Evolutionary conservation across 768 basidiomycete species (phyloP), one percentile per base, ranked within the genome.

Genomic region (Leccinum truebloodii): DNA sequence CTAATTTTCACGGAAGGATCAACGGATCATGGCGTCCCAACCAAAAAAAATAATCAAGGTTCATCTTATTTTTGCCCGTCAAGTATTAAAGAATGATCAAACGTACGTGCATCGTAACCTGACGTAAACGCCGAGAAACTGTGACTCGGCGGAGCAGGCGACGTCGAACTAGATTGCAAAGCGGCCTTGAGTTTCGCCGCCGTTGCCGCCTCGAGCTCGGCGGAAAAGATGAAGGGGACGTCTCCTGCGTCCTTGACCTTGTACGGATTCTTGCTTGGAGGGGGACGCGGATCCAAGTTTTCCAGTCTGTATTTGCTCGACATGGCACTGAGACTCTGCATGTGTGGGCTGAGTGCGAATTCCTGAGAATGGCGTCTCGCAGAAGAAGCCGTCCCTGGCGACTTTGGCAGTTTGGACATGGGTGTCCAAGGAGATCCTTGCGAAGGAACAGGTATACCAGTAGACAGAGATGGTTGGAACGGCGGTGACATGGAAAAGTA

Each of bases 161-260:
- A 52, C 0, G 66, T 63, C 3, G 62, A 30, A 30, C 30, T 63
- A 10, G 44, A 44, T 51, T 73, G 72, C 20, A 73, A 34, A 1
- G 54, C 71, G 1, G 69, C 71, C 22, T 73, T 61, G 12, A 73
- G 57, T 13, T 64, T 73, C 22, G 72, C 72, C 5, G 72, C 67
- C 3, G 72, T 69, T 0, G 58, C 72, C 16, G 71, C 72, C 58
- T 72, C 72, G 6, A 70, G 63, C n/a, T 73, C 73, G 2, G 71
- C 57, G 2, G 70, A 74, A 26, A 74, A 72, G 3, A 73, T 71
- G n/a, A 73, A 73, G 0, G 72, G 72, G 10, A 68, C 67, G 39
- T 73, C 72, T 1, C 72, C 72, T 0, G 73, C 72, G 28, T 73
- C 72, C 59, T 70, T 73, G 60, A 65, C 65, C 16, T 51, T 73